These are phyloP conservation scores for Anacardium occidentale DNA, from an alignment of 345 rosid genomes.

Conservation along the genomic window DNA sequence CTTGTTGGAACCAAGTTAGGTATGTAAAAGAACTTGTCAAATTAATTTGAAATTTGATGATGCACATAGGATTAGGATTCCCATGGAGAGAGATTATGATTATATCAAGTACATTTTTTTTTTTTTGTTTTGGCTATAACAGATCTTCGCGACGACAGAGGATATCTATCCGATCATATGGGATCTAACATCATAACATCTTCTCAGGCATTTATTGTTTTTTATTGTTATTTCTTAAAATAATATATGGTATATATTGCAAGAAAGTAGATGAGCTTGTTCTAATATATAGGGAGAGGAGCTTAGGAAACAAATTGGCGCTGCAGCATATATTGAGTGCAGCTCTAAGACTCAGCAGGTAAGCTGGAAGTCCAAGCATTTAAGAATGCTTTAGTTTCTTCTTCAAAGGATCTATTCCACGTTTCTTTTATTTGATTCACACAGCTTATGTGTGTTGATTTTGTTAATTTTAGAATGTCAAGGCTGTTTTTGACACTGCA, in stretches of 20 bases:
- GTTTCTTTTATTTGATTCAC: no score
- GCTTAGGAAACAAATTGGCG: constrained; percentile 90
- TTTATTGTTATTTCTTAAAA: no score
- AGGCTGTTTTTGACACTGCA: constrained; percentile 88
- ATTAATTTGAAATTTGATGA: not conserved
- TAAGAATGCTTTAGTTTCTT: not conserved
- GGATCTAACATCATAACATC: constrained; percentile 64
- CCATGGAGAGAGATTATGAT: not conserved
- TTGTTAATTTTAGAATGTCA: constrained; percentile 64
- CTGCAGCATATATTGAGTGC: constrained; percentile 94
- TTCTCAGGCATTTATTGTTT: constrained; percentile 49
- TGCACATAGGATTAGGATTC: not conserved
- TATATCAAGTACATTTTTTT: not conserved
- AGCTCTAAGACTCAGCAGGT: constrained; percentile 99
- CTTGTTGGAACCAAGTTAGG: constrained; percentile 98
- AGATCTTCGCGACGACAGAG: constrained; percentile 87
- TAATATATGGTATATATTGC: not conserved
- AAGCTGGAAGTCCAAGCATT: not conserved
- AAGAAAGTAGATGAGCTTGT: constrained; percentile 2
- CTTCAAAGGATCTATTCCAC: not conserved
- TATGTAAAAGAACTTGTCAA: constrained; percentile 25
- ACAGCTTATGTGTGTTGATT: not conserved
- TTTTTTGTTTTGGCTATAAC: constrained; percentile 9
- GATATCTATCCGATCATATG: constrained; percentile 67
- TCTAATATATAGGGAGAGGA: constrained; percentile 71